phyloP scores from a whole-genome alignment of 83 land plant species.

The Picea mariana region DNA sequence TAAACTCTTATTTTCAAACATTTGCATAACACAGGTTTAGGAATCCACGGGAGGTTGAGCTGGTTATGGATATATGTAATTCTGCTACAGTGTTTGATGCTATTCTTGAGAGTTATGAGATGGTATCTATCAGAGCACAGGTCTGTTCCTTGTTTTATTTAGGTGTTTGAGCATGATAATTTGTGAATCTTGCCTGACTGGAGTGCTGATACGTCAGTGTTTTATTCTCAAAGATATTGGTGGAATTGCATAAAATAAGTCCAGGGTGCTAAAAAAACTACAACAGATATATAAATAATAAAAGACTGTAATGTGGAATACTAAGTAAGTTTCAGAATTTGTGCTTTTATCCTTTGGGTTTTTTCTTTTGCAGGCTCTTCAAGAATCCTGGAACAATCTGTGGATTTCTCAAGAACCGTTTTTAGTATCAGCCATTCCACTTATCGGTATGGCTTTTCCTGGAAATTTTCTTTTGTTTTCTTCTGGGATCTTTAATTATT shows the following conservation, averaged over 20 bases:
- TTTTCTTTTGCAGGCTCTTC: constrained; percentile 18
- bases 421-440: constrained; percentile 20
- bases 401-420: constrained; percentile 18
- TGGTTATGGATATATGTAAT: constrained; percentile 9
- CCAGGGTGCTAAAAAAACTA: not conserved
- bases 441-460: constrained; percentile 15
- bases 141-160: constrained; percentile 7
- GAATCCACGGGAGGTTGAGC: constrained; percentile 20
- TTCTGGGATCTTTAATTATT: not conserved
- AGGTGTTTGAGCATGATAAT: constrained; percentile 4
- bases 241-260: not conserved
- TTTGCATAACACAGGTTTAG: constrained; percentile 1
- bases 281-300: not conserved
- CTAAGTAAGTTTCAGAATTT: not conserved
- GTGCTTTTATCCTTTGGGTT: not conserved
- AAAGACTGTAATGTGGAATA: not conserved
- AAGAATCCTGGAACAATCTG: constrained; percentile 21
- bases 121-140: constrained; percentile 5
- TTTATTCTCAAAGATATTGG: not conserved
- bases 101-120: constrained; percentile 14
- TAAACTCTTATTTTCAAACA: not conserved
- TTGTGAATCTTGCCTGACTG: not conserved
- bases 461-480: not conserved
- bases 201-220: not conserved
- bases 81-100: not conserved